phyloP scores from a whole-genome alignment of 1,284 basidiomycete genomes.

The Ustilago sp. region DNA sequence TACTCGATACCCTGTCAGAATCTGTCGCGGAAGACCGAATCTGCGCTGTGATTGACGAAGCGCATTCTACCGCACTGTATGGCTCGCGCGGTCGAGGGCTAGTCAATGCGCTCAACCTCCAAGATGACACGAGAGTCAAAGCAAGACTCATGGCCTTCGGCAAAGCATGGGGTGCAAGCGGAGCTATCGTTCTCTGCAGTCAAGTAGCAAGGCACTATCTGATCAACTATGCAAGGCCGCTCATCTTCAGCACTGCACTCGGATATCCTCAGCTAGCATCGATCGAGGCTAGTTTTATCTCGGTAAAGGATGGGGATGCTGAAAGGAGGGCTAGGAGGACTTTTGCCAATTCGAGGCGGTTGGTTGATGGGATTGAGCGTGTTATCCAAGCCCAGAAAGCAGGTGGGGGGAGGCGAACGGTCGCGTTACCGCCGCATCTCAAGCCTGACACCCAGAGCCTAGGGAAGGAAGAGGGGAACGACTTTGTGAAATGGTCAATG shows the following conservation, averaged over 20 bases:
- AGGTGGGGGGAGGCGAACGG: conserved; percentile 3
- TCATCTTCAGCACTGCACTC: conserved; percentile 71
- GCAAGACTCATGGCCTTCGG: conserved; percentile 66
- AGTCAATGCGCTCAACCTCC: conserved; percentile 45
- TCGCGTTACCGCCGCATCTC: conserved; percentile 32
- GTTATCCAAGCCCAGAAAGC: conserved; percentile 14
- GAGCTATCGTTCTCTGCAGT: conserved; percentile 81
- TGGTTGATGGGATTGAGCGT: conserved; percentile 19
- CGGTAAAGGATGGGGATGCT: conserved; percentile 79
- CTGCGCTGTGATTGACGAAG: conserved; percentile 79
- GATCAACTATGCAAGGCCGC: conserved; percentile 89
- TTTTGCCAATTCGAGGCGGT: conserved; percentile 15
- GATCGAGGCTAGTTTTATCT: conserved; percentile 80
- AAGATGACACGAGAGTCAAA: conserved; percentile 28
- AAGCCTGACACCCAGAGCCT: neutral
- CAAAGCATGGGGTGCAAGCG: conserved; percentile 63
- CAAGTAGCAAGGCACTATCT: conserved; percentile 83
- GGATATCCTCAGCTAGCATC: conserved; percentile 72
- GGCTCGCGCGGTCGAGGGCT: conserved; percentile 66
- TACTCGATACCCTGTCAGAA: conserved; percentile 76
- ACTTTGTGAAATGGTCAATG: conserved; percentile 33
- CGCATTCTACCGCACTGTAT: conserved; percentile 82
- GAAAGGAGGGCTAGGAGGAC: conserved; percentile 69
- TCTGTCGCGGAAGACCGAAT: conserved; percentile 72
- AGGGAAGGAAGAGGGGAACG: conserved; percentile 5